Evolutionary conservation across 2,329 filamentous ascomycete species (phyloP).

Genomic region (Ascochyta fabae): DNA sequence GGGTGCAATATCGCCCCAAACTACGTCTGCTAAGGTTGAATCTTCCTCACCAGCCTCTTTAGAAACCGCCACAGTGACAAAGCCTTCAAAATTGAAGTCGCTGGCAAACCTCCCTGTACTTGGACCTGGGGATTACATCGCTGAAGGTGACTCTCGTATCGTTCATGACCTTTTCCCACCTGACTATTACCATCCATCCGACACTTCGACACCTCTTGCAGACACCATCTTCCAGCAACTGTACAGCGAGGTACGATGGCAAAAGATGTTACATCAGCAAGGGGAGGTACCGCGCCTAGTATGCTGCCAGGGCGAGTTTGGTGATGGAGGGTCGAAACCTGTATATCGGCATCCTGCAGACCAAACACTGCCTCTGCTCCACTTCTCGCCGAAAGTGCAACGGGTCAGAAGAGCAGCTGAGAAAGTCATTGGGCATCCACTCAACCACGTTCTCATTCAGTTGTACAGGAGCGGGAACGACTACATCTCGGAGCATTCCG

Average conservation of each 20-base stretch:
- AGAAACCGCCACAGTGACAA: slow-evolving; percentile 20
- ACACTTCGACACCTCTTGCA: slow-evolving; percentile 52
- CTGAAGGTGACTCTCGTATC: slow-evolving; percentile 81
- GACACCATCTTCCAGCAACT: slow-evolving; percentile 72
- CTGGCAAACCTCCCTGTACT: slow-evolving; percentile 49
- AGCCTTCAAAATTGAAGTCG: slow-evolving; percentile 44
- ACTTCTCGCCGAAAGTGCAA: slow-evolving; percentile 77
- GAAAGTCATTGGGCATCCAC: slow-evolving; percentile 72
- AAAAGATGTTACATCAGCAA: slow-evolving; percentile 89
- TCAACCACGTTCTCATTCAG: slow-evolving; percentile 95
- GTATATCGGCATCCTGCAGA: slow-evolving; percentile 96
- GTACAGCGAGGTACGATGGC: slow-evolving; percentile 80
- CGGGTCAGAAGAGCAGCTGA: slow-evolving; percentile 74
- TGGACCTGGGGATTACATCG: slow-evolving; percentile 64
- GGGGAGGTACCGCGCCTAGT: slow-evolving; percentile 91
- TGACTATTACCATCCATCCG: slow-evolving; percentile 31
- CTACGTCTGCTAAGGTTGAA: neutral
- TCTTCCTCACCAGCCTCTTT: neutral
- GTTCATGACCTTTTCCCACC: slow-evolving; percentile 71
- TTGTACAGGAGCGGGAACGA: slow-evolving; percentile 88
- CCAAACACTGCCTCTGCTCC: slow-evolving; percentile 76
- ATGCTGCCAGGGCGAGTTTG: slow-evolving; percentile 80
- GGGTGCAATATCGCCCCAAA: neutral
- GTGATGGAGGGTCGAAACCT: slow-evolving; percentile 74
- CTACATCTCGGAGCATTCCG: slow-evolving; percentile 94